Conservation (phyloP, 2,329 filamentous ascomycete species). For the Trichophyton schoenleinii region DNA sequence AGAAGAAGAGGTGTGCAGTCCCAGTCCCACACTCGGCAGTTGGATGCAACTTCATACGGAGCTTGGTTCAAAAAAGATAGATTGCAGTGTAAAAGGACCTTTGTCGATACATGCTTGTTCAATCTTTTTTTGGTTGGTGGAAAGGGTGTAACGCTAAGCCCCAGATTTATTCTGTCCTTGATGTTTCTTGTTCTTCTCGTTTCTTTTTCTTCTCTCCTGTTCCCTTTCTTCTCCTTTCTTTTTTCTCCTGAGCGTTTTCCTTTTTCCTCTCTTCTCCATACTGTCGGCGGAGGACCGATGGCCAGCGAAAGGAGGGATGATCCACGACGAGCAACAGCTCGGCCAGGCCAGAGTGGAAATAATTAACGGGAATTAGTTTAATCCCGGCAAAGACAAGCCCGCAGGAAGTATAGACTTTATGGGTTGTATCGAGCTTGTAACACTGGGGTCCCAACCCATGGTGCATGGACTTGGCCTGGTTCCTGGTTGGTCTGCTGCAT, state of each 20-base stretch:
- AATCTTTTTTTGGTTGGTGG: background rate
- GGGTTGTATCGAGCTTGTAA: background rate
- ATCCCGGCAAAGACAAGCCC: background rate
- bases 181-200: background rate
- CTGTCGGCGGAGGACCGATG: background rate
- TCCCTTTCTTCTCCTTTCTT: background rate
- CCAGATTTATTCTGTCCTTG: background rate
- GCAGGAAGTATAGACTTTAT: background rate
- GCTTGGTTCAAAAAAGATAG: background rate
- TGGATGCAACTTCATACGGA: conserved; percentile 4
- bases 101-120: background rate
- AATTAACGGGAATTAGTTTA: conserved; percentile 3
- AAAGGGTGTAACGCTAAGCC: background rate
- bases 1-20: background rate
- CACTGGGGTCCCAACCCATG: background rate
- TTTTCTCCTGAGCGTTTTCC: background rate
- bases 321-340: background rate
- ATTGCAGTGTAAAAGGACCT: background rate
- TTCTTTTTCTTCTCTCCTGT: background rate
- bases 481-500: background rate
- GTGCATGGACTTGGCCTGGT: background rate
- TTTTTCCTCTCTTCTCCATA: background rate
- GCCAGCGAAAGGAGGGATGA: background rate
- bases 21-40: background rate
- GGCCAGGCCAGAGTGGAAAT: conserved; percentile 2